These are phyloP conservation scores for Phytopythium sindhum DNA, from an alignment of 352 stramenopile species.

Conservation along the genomic window DNA sequence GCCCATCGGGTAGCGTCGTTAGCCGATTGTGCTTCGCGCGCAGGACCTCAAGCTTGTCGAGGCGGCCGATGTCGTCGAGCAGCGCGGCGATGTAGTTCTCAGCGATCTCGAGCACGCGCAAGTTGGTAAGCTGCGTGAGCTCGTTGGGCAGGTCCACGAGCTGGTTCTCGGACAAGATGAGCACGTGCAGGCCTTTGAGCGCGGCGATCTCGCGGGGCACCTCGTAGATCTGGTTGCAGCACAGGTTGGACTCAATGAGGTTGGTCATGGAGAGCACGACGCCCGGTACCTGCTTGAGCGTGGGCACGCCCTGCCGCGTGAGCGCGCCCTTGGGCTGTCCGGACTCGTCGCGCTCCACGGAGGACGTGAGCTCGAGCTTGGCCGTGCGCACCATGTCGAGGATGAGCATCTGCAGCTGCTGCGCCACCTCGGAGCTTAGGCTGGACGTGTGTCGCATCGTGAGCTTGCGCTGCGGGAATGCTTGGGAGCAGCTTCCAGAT, in stretches of 20 bases:
- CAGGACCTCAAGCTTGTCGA: constrained; percentile 52
- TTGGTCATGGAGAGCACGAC: constrained; percentile 57
- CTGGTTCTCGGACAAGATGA: constrained; percentile 66
- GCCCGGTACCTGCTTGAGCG: constrained; percentile 46
- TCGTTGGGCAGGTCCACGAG: constrained; percentile 41
- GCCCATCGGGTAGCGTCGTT: constrained; percentile 36
- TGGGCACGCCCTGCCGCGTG: constrained; percentile 41
- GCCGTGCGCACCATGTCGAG: constrained; percentile 47
- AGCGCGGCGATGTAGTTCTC: constrained; percentile 57
- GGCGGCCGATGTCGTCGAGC: constrained; percentile 40
- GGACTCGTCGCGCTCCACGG: constrained; percentile 36
- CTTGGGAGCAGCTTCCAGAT: constrained; percentile 5
- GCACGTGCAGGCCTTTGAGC: constrained; percentile 37
- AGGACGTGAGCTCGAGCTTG: constrained; percentile 61
- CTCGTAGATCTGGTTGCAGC: constrained; percentile 55
- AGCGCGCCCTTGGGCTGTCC: constrained; percentile 41
- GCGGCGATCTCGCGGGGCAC: constrained; percentile 59
- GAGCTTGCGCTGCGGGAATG: constrained; percentile 23
- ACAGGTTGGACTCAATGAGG: constrained; percentile 59
- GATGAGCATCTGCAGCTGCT: constrained; percentile 37
- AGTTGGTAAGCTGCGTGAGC: constrained; percentile 37
- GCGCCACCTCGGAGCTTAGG: constrained; percentile 23
- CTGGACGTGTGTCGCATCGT: constrained; percentile 33
- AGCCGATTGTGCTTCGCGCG: constrained; percentile 57
- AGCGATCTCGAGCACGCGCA: constrained; percentile 47